phyloP scores from a whole-genome alignment of 495 filamentous ascomycete genomes.

The Peziza echinospora region DNA sequence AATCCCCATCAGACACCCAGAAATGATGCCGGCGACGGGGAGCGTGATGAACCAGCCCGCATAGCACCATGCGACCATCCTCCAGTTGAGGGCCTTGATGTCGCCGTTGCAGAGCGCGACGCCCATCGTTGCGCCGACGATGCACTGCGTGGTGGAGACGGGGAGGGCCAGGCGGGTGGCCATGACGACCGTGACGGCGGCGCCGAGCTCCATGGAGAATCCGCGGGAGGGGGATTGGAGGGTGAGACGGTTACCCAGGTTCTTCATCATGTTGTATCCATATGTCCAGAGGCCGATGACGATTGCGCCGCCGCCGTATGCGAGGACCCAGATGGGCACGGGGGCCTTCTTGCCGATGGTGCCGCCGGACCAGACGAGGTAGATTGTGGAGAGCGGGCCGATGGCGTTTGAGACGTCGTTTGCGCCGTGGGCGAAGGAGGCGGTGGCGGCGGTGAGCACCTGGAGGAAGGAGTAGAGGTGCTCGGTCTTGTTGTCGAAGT shows the following conservation, averaged over 20 bases:
- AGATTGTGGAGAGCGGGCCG: constrained; percentile 50
- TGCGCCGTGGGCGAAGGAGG: constrained; percentile 58
- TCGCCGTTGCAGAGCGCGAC: constrained; percentile 40
- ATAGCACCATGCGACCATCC: constrained; percentile 35
- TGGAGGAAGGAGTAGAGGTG: constrained; percentile 58
- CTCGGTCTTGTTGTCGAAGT: constrained; percentile 58
- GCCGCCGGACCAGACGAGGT: constrained; percentile 39
- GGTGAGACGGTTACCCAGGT: constrained; percentile 48
- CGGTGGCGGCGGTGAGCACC: constrained; percentile 49
- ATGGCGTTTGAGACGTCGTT: constrained; percentile 65
- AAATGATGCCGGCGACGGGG: constrained; percentile 33
- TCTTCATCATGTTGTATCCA: constrained; percentile 49
- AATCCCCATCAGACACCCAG: constrained; percentile 35
- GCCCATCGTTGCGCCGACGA: constrained; percentile 38
- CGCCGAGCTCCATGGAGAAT: constrained; percentile 47
- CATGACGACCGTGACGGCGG: constrained; percentile 46
- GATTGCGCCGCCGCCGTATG: constrained; percentile 33
- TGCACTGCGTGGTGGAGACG: constrained; percentile 39
- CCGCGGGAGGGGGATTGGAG: constrained; percentile 46
- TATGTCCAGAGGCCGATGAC: constrained; percentile 47
- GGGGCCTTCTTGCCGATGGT: constrained; percentile 26
- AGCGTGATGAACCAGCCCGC: constrained; percentile 37
- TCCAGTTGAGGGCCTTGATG: constrained; percentile 37
- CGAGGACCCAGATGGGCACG: constrained; percentile 47
- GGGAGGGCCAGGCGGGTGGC: constrained; percentile 36